Evolutionary conservation across 371 early-diverging fungal species (phyloP).

Genomic region (Dichotomocladium elegans): DNA sequence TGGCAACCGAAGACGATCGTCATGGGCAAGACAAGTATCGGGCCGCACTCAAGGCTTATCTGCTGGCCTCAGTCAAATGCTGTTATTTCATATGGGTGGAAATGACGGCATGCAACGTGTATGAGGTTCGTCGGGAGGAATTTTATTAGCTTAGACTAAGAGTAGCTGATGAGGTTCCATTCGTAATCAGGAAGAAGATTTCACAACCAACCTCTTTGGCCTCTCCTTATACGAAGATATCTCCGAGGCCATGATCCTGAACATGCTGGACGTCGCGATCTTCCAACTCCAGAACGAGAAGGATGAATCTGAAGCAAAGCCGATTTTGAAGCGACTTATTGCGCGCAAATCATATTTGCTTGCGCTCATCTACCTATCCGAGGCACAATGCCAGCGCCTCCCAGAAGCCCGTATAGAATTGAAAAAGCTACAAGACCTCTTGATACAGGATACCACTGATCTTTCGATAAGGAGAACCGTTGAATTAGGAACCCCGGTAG

Average conservation of each 20-base stretch:
- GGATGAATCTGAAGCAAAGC: background rate
- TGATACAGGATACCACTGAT: background rate
- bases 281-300: background rate
- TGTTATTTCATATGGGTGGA: constrained; percentile 58
- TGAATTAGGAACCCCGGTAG: constrained; percentile 16
- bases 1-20: constrained; percentile 22
- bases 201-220: constrained; percentile 62
- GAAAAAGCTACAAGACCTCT: constrained; percentile 9
- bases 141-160: too few relatives aligned
- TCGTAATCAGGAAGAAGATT: constrained; percentile 64
- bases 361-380: constrained; percentile 30
- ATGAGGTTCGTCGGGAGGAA: constrained; percentile 46
- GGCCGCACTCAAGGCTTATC: constrained; percentile 47
- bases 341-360: constrained; percentile 28
- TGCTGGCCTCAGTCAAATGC: constrained; percentile 51
- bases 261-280: constrained; percentile 44
- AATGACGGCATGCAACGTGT: constrained; percentile 60
- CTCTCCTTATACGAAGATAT: constrained; percentile 54
- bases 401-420: constrained; percentile 25
- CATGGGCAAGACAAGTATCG: constrained; percentile 23
- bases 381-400: constrained; percentile 24
- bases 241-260: constrained; percentile 38
- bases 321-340: constrained; percentile 19
- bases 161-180: too few relatives aligned
- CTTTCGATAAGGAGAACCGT: constrained; percentile 8